These are phyloP conservation scores for Echites panduratus DNA, from an alignment of 257 asterid genomes.

Conservation along the genomic window DNA sequence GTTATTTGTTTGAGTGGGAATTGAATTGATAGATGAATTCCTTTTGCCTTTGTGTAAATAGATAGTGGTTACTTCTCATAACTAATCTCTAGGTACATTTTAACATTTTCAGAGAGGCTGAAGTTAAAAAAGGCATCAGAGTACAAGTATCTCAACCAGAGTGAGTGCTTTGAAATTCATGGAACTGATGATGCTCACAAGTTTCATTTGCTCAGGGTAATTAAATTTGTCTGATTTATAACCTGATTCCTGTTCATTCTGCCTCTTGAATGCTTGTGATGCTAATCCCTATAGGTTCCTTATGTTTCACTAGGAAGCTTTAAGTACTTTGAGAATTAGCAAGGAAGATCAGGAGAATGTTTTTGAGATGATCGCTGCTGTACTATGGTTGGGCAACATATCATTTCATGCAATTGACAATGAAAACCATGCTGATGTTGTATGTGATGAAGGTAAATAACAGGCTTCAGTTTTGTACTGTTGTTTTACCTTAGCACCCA, in stretches of 20 bases:
- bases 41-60: background rate
- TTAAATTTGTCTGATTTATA: background rate
- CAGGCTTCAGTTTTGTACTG: background rate
- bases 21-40: background rate
- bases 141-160: conserved; percentile 69
- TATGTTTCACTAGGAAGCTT: conserved; percentile 61
- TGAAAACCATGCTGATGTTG: conserved; percentile 67
- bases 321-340: conserved; percentile 50
- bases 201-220: conserved; percentile 50
- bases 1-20: background rate
- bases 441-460: conserved; percentile 66
- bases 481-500: conserved; percentile 6
- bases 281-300: conserved; percentile 11
- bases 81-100: background rate
- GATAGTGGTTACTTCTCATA: conserved; percentile 1
- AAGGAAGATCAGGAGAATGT: conserved; percentile 66
- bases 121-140: conserved; percentile 59
- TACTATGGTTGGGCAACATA: conserved; percentile 94
- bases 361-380: conserved; percentile 85
- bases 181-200: conserved; percentile 54
- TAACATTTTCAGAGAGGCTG: conserved; percentile 48
- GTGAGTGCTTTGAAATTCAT: conserved; percentile 61
- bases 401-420: conserved; percentile 60
- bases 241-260: background rate
- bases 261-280: background rate